Conservation (phyloP, 1,284 basidiomycete genomes). For the Takashimella koratensis region DNA sequence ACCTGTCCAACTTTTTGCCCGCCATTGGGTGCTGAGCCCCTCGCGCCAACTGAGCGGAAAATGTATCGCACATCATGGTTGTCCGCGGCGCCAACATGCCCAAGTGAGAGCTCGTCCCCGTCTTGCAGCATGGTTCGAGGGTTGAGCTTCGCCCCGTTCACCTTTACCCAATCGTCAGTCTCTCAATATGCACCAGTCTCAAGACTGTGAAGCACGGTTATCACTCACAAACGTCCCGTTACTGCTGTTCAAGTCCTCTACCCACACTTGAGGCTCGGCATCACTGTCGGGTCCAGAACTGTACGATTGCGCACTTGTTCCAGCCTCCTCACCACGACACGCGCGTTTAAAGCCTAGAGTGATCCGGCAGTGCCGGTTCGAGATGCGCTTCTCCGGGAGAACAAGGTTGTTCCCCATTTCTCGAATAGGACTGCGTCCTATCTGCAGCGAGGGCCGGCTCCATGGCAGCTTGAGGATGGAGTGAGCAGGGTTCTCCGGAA, state of each 20-base stretch:
- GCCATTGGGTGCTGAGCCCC: constrained; percentile 37
- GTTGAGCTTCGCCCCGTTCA: constrained; percentile 66
- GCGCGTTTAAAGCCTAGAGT: no score
- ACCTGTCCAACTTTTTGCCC: constrained; percentile 50
- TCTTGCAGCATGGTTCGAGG: constrained; percentile 60
- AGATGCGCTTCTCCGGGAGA: constrained; percentile 41
- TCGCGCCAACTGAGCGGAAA: constrained; percentile 40
- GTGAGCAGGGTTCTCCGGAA: constrained; percentile 39
- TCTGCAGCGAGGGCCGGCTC: constrained; percentile 33
- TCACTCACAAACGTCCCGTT: constrained; percentile 79
- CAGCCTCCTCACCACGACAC: no score
- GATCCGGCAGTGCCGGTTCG: constrained; percentile 44
- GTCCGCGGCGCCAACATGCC: constrained; percentile 53
- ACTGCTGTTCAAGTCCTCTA: constrained; percentile 65
- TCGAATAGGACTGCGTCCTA: constrained; percentile 37
- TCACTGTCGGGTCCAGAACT: constrained; percentile 32
- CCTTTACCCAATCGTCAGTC: no score
- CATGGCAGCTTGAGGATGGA: constrained; percentile 47
- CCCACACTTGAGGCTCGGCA: constrained; percentile 57
- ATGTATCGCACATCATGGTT: constrained; percentile 54
- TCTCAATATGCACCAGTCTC: no score
- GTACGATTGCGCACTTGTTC: no score
- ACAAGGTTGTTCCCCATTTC: constrained; percentile 37
- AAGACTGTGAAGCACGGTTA: no score
- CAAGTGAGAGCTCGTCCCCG: constrained; percentile 78